Conservation (phyloP, 1,139 yeast species). For the Eremothecium cymbalariae region DNA sequence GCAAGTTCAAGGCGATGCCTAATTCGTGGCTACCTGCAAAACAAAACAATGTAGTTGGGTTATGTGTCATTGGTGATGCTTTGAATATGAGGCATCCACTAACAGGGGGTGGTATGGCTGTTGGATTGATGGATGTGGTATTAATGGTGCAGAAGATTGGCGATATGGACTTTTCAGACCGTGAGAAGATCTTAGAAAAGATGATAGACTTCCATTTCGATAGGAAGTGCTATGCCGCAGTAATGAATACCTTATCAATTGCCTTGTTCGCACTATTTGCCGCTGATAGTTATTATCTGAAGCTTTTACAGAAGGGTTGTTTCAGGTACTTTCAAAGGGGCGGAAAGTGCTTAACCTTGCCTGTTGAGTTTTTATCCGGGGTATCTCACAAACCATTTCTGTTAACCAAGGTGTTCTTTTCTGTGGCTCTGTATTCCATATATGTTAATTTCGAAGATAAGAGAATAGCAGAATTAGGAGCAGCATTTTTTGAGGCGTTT, state of each 20-base stretch:
- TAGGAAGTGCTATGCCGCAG: constrained; percentile 73
- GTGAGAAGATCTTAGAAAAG: constrained; percentile 45
- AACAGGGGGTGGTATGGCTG: constrained; percentile 99
- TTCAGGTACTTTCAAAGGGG: constrained; percentile 78
- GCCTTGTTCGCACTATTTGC: constrained; percentile 88
- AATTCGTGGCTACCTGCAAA: constrained; percentile 83
- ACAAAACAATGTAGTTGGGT: constrained; percentile 59
- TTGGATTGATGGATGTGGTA: constrained; percentile 81
- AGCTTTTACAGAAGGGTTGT: constrained; percentile 78
- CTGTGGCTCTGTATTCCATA: constrained; percentile 81
- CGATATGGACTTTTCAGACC: constrained; percentile 54
- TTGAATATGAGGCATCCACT: constrained; percentile 96
- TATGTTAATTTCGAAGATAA: constrained; percentile 57
- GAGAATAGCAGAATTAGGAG: constrained; percentile 62
- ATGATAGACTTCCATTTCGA: constrained; percentile 63
- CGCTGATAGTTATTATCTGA: constrained; percentile 61
- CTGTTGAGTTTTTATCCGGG: constrained; percentile 80
- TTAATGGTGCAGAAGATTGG: constrained; percentile 43
- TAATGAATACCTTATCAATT: constrained; percentile 80
- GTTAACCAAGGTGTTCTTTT: constrained; percentile 76
- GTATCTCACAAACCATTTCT: constrained; percentile 65
- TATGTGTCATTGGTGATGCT: constrained; percentile 84
- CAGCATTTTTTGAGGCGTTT: constrained; percentile 63
- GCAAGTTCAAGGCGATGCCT: constrained; percentile 80
- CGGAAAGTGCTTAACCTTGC: constrained; percentile 69